Base-by-base conservation (phyloP, 2,329 filamentous ascomycete genomes). In the Fusarium clavum region DNA sequence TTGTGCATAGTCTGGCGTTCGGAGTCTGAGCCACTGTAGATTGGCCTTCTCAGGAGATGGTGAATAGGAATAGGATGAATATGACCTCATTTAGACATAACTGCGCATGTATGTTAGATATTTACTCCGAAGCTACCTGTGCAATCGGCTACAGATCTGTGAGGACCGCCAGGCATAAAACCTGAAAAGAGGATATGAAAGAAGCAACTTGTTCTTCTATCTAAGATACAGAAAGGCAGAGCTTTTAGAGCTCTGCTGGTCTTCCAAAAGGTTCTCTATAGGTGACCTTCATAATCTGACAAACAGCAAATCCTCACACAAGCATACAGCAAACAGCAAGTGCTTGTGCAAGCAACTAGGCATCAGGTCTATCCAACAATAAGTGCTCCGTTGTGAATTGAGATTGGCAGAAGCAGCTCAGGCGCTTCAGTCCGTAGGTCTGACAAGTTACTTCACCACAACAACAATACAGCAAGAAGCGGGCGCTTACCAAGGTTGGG, bases 1-100 rank as follows among this genome's bases (percentile, higher is more conserved):
- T 52, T 51, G 60, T 67, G 67, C 71, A 73, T 75, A 53, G 70
- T 67, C 58, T 62, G 75, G 75, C 73, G 75, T 74, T 68, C 46
- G 76, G 76, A 75, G 76, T 77, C 76, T 62, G 51, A 65, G 64
- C 58, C 62, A 53, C 49, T 27, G 46, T 52, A 16, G 61, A 53
- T 62, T 60, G 46, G 56, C 59, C 48, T 68, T 70, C 59, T 43
- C 47, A 51, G 14, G 12, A 29, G 45, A 54, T 53, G 30, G 27
- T 53, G 56, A 61, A 53, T 45, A 27, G 22, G n/a, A 56, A 67
- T 22, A 61, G 48, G 49, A 54, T 64, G 45, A 68, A 30, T 30
- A 44, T 32, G 49, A 53, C 11, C n/a, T 40, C 25, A n/a, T 60
- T 44, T 30, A 40, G 29, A 11, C 13, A 10, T 49, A 40, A 16